Percentiles rank a stretch among this genome's conserved stretches.
Evolutionary conservation across 176 grass and related monocot genomes (phyloP).

Genomic region (Cymbopogon citratus): DNA sequence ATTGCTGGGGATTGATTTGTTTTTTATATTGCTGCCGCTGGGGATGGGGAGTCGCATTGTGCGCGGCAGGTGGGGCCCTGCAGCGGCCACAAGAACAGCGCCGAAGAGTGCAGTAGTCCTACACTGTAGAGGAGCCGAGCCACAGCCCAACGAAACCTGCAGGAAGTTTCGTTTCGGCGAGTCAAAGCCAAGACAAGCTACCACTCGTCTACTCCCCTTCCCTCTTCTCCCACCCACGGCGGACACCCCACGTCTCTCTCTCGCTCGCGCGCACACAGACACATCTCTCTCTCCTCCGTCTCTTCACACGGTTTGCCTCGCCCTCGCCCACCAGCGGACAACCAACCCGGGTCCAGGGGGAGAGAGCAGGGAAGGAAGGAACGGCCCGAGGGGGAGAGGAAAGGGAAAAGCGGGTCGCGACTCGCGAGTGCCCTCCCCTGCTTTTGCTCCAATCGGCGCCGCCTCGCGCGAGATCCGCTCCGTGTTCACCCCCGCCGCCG

Average conservation of each 20-base stretch:
- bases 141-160: not conserved
- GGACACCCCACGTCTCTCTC: not conserved
- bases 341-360: slow-evolving; percentile 12
- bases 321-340: slow-evolving; percentile 38
- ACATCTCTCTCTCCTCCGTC: not conserved
- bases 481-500: slow-evolving; percentile 11
- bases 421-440: not conserved
- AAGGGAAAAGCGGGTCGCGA: not conserved
- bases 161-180: slow-evolving; percentile 34
- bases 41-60: no score
- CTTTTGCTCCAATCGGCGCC: slow-evolving; percentile 28
- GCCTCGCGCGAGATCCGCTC: slow-evolving; percentile 44
- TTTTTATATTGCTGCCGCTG: no score
- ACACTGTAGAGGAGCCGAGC: not conserved
- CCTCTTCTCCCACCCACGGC: not conserved
- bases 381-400: not conserved
- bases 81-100: no score
- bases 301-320: slow-evolving; percentile 26
- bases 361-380: not conserved
- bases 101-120: not conserved
- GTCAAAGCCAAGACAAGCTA: slow-evolving; percentile 37
- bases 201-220: no score
- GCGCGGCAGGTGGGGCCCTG: slow-evolving; percentile 4
- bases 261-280: not conserved
- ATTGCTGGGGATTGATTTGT: no score